These are phyloP conservation scores for Ogataea populi-albae DNA, from an alignment of 805 yeast species.

Conservation along the genomic window DNA sequence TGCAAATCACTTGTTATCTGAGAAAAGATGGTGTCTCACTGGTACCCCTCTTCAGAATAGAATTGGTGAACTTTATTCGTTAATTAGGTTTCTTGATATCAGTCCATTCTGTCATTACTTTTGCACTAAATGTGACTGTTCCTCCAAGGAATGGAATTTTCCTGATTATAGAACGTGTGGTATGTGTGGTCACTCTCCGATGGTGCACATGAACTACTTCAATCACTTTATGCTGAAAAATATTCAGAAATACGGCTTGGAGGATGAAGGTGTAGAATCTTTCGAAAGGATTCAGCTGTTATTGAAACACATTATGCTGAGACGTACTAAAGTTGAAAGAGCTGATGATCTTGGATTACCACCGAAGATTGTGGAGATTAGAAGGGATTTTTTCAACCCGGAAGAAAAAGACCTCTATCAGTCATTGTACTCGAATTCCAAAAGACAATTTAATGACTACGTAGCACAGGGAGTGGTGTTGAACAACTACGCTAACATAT, in stretches of 20 bases:
- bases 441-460: constrained; percentile 83
- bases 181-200: constrained; percentile 83
- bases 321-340: constrained; percentile 93
- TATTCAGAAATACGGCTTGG: constrained; percentile 80
- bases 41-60: constrained; percentile 97
- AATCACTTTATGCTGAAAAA: constrained; percentile 95
- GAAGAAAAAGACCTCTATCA: constrained; percentile 93
- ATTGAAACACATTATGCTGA: constrained; percentile 77
- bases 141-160: constrained; percentile 80
- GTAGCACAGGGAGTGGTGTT: constrained; percentile 96
- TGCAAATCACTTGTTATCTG: constrained; percentile 68
- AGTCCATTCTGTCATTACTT: constrained; percentile 86
- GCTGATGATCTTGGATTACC: constrained; percentile 98
- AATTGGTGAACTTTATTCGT: constrained; percentile 93
- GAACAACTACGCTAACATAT: constrained; percentile 95
- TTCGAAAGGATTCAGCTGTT: constrained; percentile 74
- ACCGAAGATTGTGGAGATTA: constrained; percentile 87
- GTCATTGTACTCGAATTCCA: constrained; percentile 81
- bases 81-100: constrained; percentile 78
- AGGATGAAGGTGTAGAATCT: constrained; percentile 76
- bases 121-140: constrained; percentile 91
- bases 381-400: constrained; percentile 85
- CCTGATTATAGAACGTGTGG: constrained; percentile 82
- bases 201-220: constrained; percentile 93
- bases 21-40: constrained; percentile 85